Conservation (phyloP, 2,329 filamentous ascomycete genomes). For the Trichoderma oligosporum region DNA sequence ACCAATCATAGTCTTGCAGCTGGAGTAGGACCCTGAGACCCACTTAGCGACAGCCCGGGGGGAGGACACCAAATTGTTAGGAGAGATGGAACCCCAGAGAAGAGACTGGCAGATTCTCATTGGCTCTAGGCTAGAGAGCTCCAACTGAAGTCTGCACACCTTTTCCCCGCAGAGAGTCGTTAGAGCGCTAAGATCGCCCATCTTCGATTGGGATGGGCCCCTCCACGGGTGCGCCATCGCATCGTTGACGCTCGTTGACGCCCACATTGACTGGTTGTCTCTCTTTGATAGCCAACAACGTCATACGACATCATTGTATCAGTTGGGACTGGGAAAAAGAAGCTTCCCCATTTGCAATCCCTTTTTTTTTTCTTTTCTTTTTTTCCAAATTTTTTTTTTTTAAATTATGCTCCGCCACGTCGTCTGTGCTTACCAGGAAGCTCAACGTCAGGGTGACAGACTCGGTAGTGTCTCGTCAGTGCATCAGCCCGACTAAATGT, state of each 20-base stretch:
- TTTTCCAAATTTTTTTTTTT: too few species aligned
- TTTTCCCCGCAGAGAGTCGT: slow-evolving; percentile 3
- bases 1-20: slow-evolving; percentile 28
- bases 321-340: too few species aligned
- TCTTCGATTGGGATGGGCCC: slow-evolving; percentile 11
- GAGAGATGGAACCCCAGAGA: slow-evolving; percentile 3
- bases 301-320: slow-evolving; percentile 28
- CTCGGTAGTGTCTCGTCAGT: slow-evolving; percentile 86
- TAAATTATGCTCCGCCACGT: slow-evolving; percentile 27
- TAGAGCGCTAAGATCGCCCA: slow-evolving; percentile 10
- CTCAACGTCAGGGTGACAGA: slow-evolving; percentile 86
- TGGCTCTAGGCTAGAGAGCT: slow-evolving; percentile 8
- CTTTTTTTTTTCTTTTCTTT: too few species aligned
- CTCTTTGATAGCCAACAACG: slow-evolving; percentile 25
- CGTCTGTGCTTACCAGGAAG: slow-evolving; percentile 63
- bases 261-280: neutral
- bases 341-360: too few species aligned
- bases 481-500: slow-evolving; percentile 95
- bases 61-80: too few species aligned
- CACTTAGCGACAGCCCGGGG: neutral
- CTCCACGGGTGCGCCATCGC: slow-evolving; percentile 1
- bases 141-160: slow-evolving; percentile 4
- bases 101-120: slow-evolving; percentile 12
- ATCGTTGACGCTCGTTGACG: slow-evolving; percentile 8
- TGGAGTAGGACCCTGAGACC: slow-evolving; percentile 22